These are phyloP conservation scores for Lepiota venenata DNA, from an alignment of 768 basidiomycete genomes.

Conservation along the genomic window DNA sequence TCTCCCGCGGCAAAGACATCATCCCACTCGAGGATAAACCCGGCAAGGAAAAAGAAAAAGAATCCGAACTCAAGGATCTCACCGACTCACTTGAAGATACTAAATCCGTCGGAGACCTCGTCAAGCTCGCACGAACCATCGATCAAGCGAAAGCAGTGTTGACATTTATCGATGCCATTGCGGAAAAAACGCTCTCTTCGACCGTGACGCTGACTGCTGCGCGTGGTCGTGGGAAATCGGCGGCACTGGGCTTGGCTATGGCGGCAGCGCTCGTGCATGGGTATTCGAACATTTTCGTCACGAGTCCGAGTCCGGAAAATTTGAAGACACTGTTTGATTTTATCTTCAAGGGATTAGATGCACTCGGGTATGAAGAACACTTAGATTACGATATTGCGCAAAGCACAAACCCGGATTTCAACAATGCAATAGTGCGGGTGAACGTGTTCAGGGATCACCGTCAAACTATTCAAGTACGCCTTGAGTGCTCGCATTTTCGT, in stretches of 20 bases:
- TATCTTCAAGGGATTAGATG: conserved; percentile 95
- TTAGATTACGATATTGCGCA: conserved; percentile 96
- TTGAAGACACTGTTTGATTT: conserved; percentile 98
- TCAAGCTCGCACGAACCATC: conserved; percentile 86
- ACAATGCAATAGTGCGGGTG: conserved; percentile 93
- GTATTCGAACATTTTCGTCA: conserved; percentile 97
- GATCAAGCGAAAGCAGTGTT: conserved; percentile 95
- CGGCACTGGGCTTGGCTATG: conserved; percentile 92
- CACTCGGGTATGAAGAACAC: conserved; percentile 94
- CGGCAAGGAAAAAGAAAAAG: conserved; percentile 34
- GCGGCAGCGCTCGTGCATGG: conserved; percentile 91
- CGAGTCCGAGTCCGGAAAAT: conserved; percentile 96
- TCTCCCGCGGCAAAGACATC: conserved; percentile 95
- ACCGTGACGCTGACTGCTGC: conserved; percentile 94
- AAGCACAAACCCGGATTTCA: conserved; percentile 92
- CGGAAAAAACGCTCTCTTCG: conserved; percentile 89
- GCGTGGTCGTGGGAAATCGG: conserved; percentile 95
- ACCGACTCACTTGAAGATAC: conserved; percentile 77
- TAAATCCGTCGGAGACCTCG: conserved; percentile 84
- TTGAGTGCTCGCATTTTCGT: not conserved
- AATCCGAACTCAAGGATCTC: conserved; percentile 71
- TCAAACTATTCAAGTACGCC: conserved; percentile 89
- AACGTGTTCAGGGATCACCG: conserved; percentile 92
- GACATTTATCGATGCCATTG: conserved; percentile 91
- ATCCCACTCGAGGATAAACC: conserved; percentile 49